Percentiles rank a stretch among this genome's conserved stretches.
Evolutionary conservation across 208 protist genomes (phyloP).

Genomic region (Trypanosoma platydactyli): DNA sequence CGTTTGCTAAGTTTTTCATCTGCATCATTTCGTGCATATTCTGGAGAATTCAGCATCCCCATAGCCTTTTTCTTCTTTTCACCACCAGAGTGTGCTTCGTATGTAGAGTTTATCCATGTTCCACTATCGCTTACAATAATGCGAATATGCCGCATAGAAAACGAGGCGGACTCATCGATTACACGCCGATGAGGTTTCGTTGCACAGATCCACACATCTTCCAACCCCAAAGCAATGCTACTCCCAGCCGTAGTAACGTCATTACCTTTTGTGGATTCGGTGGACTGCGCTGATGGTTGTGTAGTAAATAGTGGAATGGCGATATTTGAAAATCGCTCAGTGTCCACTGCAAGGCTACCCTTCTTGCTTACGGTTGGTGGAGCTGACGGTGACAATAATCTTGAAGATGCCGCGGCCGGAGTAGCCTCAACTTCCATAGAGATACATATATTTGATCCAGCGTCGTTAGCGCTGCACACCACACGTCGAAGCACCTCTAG

Average conservation of each 20-base stretch:
- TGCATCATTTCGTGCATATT: background rate
- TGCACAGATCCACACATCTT: constrained; percentile 5
- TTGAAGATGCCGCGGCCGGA: background rate
- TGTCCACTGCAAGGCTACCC: background rate
- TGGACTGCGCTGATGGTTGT: background rate
- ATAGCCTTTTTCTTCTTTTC: background rate
- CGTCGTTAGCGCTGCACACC: constrained; percentile 21
- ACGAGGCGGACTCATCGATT: constrained; percentile 6
- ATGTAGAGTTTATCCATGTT: background rate
- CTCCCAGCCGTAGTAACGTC: background rate
- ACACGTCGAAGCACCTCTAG: constrained; percentile 49
- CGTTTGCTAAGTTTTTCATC: background rate
- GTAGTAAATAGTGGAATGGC: background rate
- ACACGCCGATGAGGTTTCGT: constrained; percentile 1
- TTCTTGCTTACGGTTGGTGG: background rate
- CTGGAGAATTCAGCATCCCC: background rate
- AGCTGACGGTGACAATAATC: background rate
- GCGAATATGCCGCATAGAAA: constrained; percentile 11
- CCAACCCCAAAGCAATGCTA: background rate
- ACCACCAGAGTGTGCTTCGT: background rate
- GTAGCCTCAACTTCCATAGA: background rate
- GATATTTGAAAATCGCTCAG: background rate
- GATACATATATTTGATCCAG: constrained; percentile 7
- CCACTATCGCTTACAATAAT: constrained; percentile 4
- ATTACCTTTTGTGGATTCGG: background rate